Percentiles rank a stretch among this genome's conserved stretches.
These are phyloP conservation scores for Pythium sukuiense DNA, from an alignment of 352 stramenopile genomes.

Conservation along the genomic window DNA sequence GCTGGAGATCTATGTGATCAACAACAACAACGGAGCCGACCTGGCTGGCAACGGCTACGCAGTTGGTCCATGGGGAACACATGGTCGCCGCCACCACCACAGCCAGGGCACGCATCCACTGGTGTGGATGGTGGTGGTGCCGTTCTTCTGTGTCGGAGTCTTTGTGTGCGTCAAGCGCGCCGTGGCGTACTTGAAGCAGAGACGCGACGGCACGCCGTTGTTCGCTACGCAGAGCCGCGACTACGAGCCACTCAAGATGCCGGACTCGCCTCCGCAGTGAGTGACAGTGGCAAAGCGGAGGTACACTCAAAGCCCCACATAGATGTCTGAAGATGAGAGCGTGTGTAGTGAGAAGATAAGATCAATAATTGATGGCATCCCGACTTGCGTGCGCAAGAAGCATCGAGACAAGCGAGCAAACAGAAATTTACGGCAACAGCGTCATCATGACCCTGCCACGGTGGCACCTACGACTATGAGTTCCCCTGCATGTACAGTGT, in stretches of 20 bases:
- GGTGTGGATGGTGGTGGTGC: constrained; percentile 25
- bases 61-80: constrained; percentile 4
- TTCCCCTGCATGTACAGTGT: no score
- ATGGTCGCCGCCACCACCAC: not conserved
- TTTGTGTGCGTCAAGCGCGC: constrained; percentile 9
- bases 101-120: constrained; percentile 6
- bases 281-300: no score
- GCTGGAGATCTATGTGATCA: constrained; percentile 13
- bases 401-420: no score
- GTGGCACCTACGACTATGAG: no score
- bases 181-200: not conserved
- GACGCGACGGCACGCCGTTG: not conserved
- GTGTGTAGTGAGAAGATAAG: no score
- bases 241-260: not conserved
- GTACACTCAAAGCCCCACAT: no score
- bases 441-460: no score
- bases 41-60: not conserved
- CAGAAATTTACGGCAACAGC: no score
- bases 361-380: no score
- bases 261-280: not conserved
- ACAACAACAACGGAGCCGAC: constrained; percentile 1
- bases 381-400: no score
- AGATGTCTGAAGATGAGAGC: no score
- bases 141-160: constrained; percentile 27
- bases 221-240: not conserved